Evolutionary conservation across 129 eudicot genomes (phyloP).

Genomic region (Scalesia atractyloides): DNA sequence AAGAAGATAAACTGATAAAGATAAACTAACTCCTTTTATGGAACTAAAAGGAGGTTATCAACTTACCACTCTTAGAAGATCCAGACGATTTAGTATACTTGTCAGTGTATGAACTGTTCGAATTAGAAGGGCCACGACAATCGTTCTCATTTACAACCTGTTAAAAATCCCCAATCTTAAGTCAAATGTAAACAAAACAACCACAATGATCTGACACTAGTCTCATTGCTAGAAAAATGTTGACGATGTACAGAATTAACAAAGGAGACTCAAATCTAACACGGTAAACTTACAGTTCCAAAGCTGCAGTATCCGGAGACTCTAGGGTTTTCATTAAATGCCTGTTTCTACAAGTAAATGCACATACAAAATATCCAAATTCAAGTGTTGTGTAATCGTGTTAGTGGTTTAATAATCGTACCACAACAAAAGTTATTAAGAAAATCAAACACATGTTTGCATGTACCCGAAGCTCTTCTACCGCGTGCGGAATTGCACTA

Average conservation of each 20-base stretch:
- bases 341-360: slow-evolving; percentile 39
- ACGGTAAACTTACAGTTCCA: slow-evolving; percentile 35
- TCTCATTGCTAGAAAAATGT: background rate
- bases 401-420: background rate
- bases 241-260: background rate
- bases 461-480: slow-evolving; percentile 57
- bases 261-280: background rate
- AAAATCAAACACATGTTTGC: background rate
- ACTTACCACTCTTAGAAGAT: slow-evolving; percentile 46
- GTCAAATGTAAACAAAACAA: slow-evolving; percentile 15
- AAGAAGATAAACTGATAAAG: background rate
- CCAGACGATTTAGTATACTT: slow-evolving; percentile 37
- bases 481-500: slow-evolving; percentile 50
- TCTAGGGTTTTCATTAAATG: slow-evolving; percentile 31
- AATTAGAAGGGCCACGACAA: slow-evolving; percentile 20
- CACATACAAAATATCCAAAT: slow-evolving; percentile 2
- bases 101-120: slow-evolving; percentile 29
- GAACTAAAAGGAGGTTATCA: slow-evolving; percentile 6
- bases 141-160: slow-evolving; percentile 37
- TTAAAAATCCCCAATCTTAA: slow-evolving; percentile 4
- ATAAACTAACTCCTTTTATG: background rate
- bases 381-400: background rate
- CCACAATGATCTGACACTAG: slow-evolving; percentile 3
- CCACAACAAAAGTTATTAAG: background rate
- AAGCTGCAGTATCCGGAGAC: slow-evolving; percentile 30